Evolutionary conservation across 2,329 filamentous ascomycete genomes (phyloP).

Genomic region (Exutisphaerella laricina): DNA sequence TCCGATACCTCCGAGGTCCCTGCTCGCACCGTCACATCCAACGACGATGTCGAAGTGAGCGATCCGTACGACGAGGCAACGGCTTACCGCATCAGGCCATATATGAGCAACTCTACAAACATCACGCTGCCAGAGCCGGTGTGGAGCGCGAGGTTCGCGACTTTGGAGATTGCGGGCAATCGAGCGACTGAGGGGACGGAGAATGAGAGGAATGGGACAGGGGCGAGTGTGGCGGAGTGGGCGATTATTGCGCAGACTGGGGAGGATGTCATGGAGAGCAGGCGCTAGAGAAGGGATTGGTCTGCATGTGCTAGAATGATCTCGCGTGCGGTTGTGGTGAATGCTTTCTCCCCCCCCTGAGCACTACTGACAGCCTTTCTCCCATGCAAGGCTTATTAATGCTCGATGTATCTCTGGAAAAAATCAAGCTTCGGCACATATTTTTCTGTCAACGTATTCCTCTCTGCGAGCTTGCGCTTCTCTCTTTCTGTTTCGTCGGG

Average conservation of each 20-base stretch:
- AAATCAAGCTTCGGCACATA: too few relatives aligned
- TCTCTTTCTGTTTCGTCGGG: too few relatives aligned
- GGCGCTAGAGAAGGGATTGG: background rate
- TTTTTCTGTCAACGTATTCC: too few relatives aligned
- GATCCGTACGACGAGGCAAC: constrained; percentile 37
- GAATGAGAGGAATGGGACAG: constrained; percentile 33
- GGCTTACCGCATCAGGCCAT: constrained; percentile 36
- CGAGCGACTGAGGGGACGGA: constrained; percentile 31
- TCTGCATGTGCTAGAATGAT: background rate
- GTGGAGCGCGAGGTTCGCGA: constrained; percentile 43
- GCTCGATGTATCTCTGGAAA: too few relatives aligned
- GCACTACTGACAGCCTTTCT: too few relatives aligned
- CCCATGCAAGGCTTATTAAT: too few relatives aligned
- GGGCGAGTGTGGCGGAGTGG: constrained; percentile 51
- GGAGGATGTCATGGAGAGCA: constrained; percentile 8
- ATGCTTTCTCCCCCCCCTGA: too few relatives aligned
- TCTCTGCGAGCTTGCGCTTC: too few relatives aligned
- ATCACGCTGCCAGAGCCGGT: constrained; percentile 36
- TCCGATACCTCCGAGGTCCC: constrained; percentile 31
- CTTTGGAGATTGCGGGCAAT: constrained; percentile 47
- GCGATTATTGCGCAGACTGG: constrained; percentile 22
- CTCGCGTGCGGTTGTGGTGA: too few relatives aligned
- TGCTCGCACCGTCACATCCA: constrained; percentile 20
- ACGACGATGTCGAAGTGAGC: constrained; percentile 36
- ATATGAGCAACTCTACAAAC: constrained; percentile 43